Base-by-base conservation (phyloP, 2,329 filamentous ascomycete species). In the Talaromyces pinophilus region DNA sequence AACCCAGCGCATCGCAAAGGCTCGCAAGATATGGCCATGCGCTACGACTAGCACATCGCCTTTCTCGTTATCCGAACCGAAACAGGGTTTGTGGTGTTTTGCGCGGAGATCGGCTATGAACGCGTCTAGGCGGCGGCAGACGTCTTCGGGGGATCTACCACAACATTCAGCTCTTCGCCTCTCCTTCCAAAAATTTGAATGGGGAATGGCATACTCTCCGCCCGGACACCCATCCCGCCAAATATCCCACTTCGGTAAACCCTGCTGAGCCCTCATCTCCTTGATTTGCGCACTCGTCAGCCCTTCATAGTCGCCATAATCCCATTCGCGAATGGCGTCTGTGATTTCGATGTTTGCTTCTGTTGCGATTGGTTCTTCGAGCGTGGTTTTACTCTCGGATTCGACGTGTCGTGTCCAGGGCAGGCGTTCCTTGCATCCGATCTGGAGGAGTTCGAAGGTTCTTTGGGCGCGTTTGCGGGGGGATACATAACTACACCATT, bases 191-290 rank as follows among this genome's bases (percentile, higher is more conserved):
- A 13, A 15, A 15, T 42, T 42, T 5, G 38, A 6, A 42, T 13
- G 38, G 38, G 38, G n/a, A 10, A 52, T 25, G 44, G 10, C 87
- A 77, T 79, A 91, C 89, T 96, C 92, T 76, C 93, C 93, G 2
- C 89, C 91, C 1, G 90, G 90, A 78, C 92, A 96, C 0, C 92
- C 92, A 75, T 96, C 92, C n/a, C 82, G 83, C 92, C 92, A 96
- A 70, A 96, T 96, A 79, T 95, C 90, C 92, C 92, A 96, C 28
- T 80, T 77, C 3, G 81, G 83, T 48, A 81, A 70, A 7, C 90
- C 91, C 67, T 87, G 81, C 72, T 84, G 81, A 67, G 80, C 82
- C 61, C 86, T 85, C 70, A 81, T 73, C 62, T 83, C 82, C 61
- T 86, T 83, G 74, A 96, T 96, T 70, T 92, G 83, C 17, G 83